Evolutionary conservation across 2,329 filamentous ascomycete genomes (phyloP), one percentile per base, ranked within the genome.

Genomic region (Scytalidium sp.): DNA sequence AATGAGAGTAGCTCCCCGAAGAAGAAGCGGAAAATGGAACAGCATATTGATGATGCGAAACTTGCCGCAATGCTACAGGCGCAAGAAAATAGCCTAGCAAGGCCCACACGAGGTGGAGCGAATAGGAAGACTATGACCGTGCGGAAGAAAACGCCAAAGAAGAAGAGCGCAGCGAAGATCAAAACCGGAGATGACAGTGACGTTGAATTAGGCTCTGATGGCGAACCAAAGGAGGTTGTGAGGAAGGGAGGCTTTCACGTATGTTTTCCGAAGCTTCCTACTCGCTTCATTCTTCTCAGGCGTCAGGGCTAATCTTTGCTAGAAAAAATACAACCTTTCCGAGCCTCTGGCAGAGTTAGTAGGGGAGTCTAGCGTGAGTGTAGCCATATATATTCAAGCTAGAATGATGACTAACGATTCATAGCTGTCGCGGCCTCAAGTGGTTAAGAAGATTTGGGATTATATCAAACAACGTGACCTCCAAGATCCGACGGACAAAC

Each of bases 371-470:
- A 81, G 80, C 70, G 84, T 87, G 72, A 56, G 78, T 70, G 8
- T 45, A 36, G 13, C 17, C 5, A 17, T 43, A 2, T 43, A 4
- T 43, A 7, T 15, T 13, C 17, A 43, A 25, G 7, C 19, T 43
- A 15, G 13, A 9, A n/a, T 15, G 36, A n/a, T 25, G 15, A 32
- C 25, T 19, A 25, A 19, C 3, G 8, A 22, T 36, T 45, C 21
- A 43, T 64, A 96, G 84, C 81, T 99, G 19, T 96, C 94, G 15
- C 87, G 94, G 39, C 93, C 94, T 0, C 91, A 97, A 68, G 93
- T 93, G 0, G 94, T 99, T 61, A 97, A 97, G 75, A 88, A 88
- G 67, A 85, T 99, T 47, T 99, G 94, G 94, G 85, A 87, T 53
- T 91, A 99, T 64, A 96, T 99, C 72, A 96, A 95, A 63, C 83